A percentile compares a stretch with the other conserved stretches of the same genome.
Evolutionary conservation across 2,329 filamentous ascomycete genomes (phyloP).

Genomic region (Xylariaceae sp.): DNA sequence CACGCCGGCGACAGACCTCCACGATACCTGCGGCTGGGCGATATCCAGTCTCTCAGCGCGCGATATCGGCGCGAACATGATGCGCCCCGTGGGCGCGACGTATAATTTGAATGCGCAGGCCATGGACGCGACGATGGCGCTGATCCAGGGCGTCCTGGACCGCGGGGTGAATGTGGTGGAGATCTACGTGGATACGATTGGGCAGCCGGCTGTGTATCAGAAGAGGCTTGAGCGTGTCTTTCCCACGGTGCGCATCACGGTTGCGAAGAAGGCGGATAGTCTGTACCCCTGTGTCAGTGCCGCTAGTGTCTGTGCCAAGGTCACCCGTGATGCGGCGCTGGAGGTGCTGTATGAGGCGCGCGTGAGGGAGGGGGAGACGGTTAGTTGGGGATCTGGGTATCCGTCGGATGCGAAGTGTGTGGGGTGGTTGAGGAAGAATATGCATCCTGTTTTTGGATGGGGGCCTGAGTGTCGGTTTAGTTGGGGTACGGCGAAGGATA

Average conservation of each 20-base stretch:
- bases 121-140: slow-evolving; percentile 79
- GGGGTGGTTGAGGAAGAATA: slow-evolving; percentile 74
- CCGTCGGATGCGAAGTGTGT: slow-evolving; percentile 80
- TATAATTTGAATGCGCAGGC: slow-evolving; percentile 97
- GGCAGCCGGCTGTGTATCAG: slow-evolving; percentile 77
- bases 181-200: slow-evolving; percentile 94
- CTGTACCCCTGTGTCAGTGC: slow-evolving; percentile 90
- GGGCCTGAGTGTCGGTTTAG: slow-evolving; percentile 88
- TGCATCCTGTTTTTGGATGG: slow-evolving; percentile 95
- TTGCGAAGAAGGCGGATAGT: slow-evolving; percentile 88
- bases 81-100: slow-evolving; percentile 48
- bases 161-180: slow-evolving; percentile 77
- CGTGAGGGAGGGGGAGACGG: slow-evolving; percentile 36
- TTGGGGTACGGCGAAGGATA: slow-evolving; percentile 91
- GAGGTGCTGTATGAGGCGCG: slow-evolving; percentile 67
- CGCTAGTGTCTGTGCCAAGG: slow-evolving; percentile 91
- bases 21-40: slow-evolving; percentile 68
- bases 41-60: slow-evolving; percentile 73
- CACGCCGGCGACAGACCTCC: slow-evolving; percentile 49
- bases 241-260: slow-evolving; percentile 67
- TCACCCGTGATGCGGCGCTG: slow-evolving; percentile 84
- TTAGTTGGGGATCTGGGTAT: slow-evolving; percentile 85
- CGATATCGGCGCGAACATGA: slow-evolving; percentile 76
- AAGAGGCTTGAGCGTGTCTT: slow-evolving; percentile 78
- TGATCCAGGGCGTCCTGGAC: slow-evolving; percentile 73